Evolutionary conservation across 2,329 filamentous ascomycete genomes (phyloP).

Genomic region (Parastagonospora avenae): DNA sequence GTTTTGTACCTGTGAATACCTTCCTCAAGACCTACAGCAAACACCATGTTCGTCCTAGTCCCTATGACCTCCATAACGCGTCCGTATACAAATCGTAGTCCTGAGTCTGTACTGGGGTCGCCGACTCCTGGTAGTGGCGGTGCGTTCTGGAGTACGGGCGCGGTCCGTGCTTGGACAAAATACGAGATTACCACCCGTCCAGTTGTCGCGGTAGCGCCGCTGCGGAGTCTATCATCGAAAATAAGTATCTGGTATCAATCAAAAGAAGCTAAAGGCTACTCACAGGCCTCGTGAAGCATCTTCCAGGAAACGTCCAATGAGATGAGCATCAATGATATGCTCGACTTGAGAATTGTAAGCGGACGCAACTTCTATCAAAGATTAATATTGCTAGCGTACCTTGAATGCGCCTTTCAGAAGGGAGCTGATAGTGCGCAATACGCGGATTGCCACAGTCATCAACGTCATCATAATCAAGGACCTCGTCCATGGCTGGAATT

Average conservation of each 20-base stretch:
- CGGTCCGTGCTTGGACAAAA: slow-evolving; percentile 3
- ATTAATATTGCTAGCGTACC: background rate
- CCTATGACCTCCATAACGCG: slow-evolving; percentile 1
- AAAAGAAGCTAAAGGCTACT: background rate
- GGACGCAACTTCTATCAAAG: background rate
- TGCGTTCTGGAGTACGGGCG: slow-evolving; percentile 1
- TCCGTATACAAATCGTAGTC: background rate
- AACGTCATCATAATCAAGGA: slow-evolving; percentile 4
- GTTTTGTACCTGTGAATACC: background rate
- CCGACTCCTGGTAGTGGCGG: slow-evolving; percentile 7
- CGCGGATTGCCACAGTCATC: slow-evolving; percentile 4
- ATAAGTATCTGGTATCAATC: background rate
- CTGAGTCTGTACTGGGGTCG: background rate
- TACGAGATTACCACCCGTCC: slow-evolving; percentile 7
- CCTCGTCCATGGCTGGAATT: slow-evolving; percentile 2
- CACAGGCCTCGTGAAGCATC: slow-evolving; percentile 5
- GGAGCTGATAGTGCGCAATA: background rate
- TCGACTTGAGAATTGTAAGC: slow-evolving; percentile 5
- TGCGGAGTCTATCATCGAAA: slow-evolving; percentile 4
- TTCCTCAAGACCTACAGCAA: background rate
- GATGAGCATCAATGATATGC: slow-evolving; percentile 6
- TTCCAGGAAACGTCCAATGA: slow-evolving; percentile 6
- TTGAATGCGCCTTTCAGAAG: background rate
- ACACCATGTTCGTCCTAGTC: background rate
- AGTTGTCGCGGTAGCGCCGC: slow-evolving; percentile 4